A percentile compares a stretch with the other conserved stretches of the same genome.
These are phyloP conservation scores for Aspergillus nanangensis DNA, from an alignment of 495 filamentous ascomycete species.

Conservation along the genomic window DNA sequence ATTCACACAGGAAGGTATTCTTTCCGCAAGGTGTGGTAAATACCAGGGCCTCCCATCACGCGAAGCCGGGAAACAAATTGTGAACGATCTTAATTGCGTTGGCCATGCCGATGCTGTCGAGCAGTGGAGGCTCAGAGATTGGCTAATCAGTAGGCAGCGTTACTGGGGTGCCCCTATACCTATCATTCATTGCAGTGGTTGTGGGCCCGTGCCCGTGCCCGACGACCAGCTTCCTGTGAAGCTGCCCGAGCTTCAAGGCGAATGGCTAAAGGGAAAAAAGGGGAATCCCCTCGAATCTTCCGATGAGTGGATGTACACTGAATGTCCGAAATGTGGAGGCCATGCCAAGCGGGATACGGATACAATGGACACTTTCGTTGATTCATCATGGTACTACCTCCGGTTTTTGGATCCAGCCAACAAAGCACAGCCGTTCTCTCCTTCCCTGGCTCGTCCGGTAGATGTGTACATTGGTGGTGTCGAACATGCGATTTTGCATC, in stretches of 20 bases:
- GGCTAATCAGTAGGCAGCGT: constrained; percentile 82
- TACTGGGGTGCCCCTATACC: constrained; percentile 93
- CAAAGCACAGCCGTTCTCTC: constrained; percentile 52
- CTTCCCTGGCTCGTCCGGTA: constrained; percentile 61
- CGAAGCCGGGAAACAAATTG: constrained; percentile 57
- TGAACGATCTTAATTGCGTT: constrained; percentile 47
- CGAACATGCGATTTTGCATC: constrained; percentile 85
- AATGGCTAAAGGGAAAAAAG: constrained; percentile 62
- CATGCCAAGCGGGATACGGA: constrained; percentile 80
- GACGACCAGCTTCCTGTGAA: constrained; percentile 69
- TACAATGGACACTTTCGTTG: constrained; percentile 95
- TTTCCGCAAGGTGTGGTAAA: constrained; percentile 38
- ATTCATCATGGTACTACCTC: constrained; percentile 90
- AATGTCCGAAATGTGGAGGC: constrained; percentile 68
- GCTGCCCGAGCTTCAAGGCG: constrained; percentile 64
- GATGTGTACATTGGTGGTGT: constrained; percentile 85
- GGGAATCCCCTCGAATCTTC: constrained; percentile 74
- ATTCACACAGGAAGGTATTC: constrained; percentile 41
- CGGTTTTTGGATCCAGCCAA: constrained; percentile 71
- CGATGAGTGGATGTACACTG: constrained; percentile 68
- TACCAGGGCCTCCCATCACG: constrained; percentile 54
- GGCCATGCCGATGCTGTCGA: constrained; percentile 54
- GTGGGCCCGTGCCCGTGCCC: constrained; percentile 77
- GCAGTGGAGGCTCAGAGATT: constrained; percentile 77
- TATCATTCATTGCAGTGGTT: constrained; percentile 75